These are phyloP conservation scores for Lachancea cidri DNA, from an alignment of 805 yeast species.

Conservation along the genomic window DNA sequence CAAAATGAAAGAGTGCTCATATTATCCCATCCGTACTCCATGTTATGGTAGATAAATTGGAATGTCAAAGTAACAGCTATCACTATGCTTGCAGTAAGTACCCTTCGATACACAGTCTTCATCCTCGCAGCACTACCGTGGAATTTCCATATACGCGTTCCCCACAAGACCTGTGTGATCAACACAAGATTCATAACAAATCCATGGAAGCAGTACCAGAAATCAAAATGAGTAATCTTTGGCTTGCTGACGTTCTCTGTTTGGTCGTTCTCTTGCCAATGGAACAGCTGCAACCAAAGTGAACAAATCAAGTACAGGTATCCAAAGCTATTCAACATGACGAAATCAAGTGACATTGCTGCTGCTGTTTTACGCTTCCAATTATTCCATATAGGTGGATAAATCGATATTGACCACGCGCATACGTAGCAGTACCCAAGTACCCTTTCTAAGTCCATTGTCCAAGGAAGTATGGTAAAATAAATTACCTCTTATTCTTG, in stretches of 20 bases:
- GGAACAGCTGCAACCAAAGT: constrained; percentile 39
- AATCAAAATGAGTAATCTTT: constrained; percentile 40
- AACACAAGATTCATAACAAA: constrained; percentile 37
- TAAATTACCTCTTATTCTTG: background rate
- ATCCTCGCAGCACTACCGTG: constrained; percentile 18
- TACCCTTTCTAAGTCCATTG: constrained; percentile 15
- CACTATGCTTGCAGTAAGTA: constrained; percentile 15
- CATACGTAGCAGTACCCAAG: constrained; percentile 37
- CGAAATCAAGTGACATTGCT: constrained; percentile 46
- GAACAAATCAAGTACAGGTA: constrained; percentile 42
- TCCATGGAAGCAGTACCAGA: constrained; percentile 47
- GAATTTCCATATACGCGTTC: constrained; percentile 35
- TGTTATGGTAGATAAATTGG: constrained; percentile 11
- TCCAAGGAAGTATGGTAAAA: background rate
- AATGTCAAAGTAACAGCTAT: constrained; percentile 14
- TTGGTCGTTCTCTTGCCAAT: constrained; percentile 25
- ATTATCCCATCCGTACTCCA: constrained; percentile 20
- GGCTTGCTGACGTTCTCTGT: constrained; percentile 35
- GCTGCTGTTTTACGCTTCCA: constrained; percentile 38
- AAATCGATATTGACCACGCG: constrained; percentile 46
- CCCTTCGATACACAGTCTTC: constrained; percentile 20
- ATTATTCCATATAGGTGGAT: constrained; percentile 44
- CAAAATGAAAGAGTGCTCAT: constrained; percentile 21
- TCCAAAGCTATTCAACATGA: constrained; percentile 43
- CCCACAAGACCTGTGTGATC: constrained; percentile 37